A percentile compares a stretch with the other conserved stretches of the same genome.
These are phyloP conservation scores for Pachyrhizus erosus DNA, from an alignment of 306 rosid species.

Conservation along the genomic window DNA sequence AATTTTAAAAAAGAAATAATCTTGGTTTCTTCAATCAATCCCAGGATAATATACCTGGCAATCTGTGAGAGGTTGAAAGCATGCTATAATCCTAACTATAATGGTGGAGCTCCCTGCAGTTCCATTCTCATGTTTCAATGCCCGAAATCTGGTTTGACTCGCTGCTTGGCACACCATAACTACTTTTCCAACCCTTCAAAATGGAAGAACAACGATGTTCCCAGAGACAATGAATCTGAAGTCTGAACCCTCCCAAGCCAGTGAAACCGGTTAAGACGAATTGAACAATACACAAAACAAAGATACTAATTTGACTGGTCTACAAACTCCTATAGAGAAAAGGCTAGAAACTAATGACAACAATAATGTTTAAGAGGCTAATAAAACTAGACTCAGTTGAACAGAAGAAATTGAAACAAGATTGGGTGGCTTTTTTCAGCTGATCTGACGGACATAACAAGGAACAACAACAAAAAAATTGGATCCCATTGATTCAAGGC, in stretches of 20 bases:
- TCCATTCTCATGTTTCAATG: constrained; percentile 97
- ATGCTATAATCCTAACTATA: constrained; percentile 92
- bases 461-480: constrained; percentile 84
- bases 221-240: constrained; percentile 36
- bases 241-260: constrained; percentile 20
- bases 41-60: constrained; percentile 77
- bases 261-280: constrained; percentile 23
- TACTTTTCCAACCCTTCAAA: constrained; percentile 69
- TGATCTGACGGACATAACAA: constrained; percentile 94
- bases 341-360: background rate
- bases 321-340: background rate
- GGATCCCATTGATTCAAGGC: constrained; percentile 79
- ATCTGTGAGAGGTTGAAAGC: constrained; percentile 97
- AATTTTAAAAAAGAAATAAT: background rate
- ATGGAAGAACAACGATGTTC: constrained; percentile 51
- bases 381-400: background rate
- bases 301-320: background rate
- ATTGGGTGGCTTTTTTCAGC: constrained; percentile 56
- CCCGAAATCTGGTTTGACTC: constrained; percentile 97
- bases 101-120: constrained; percentile 86
- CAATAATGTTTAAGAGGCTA: background rate
- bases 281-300: constrained; percentile 20
- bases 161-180: constrained; percentile 99
- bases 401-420: constrained; percentile 14
- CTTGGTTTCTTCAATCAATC: background rate